Evolutionary conservation across 805 yeast species (phyloP).

Genomic region (Dipodascopsis uninucleata): DNA sequence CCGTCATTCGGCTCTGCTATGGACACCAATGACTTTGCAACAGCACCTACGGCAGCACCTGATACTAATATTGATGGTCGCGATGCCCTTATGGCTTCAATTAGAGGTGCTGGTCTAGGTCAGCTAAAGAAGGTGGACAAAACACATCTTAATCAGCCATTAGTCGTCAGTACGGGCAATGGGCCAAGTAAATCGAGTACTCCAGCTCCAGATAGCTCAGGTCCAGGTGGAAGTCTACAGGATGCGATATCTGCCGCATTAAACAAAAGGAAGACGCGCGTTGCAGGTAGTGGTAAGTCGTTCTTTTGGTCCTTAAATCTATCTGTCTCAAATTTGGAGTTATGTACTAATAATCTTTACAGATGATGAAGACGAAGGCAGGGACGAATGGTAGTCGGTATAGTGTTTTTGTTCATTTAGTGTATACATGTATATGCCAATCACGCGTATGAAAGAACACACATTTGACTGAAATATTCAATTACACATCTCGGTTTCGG

Average conservation of each 20-base stretch:
- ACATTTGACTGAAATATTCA: too few species aligned
- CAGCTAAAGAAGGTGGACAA: conserved; percentile 75
- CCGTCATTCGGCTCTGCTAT: conserved; percentile 1
- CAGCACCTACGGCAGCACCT: conserved; percentile 5
- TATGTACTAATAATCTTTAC: not conserved
- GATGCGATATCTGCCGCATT: conserved; percentile 88
- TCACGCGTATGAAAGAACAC: too few species aligned
- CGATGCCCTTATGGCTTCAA: conserved; percentile 82
- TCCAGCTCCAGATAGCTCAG: conserved; percentile 43
- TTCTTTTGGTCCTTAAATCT: not conserved
- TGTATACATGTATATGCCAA: too few species aligned
- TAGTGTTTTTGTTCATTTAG: too few species aligned
- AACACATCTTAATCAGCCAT: conserved; percentile 74
- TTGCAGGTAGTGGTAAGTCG: conserved; percentile 50
- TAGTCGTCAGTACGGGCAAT: conserved; percentile 38
- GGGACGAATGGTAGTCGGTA: conserved; percentile 20
- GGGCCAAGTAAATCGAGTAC: conserved; percentile 38
- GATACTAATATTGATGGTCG: conserved; percentile 57
- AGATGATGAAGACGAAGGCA: conserved; percentile 14
- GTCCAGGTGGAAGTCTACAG: conserved; percentile 65
- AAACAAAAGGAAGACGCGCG: conserved; percentile 75
- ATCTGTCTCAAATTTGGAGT: not conserved
- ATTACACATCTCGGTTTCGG: too few species aligned
- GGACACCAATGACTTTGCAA: conserved; percentile 32
- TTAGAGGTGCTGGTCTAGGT: conserved; percentile 71